These are phyloP conservation scores for Colletotrichum sp. DNA, from an alignment of 2,329 filamentous ascomycete genomes.

Conservation along the genomic window DNA sequence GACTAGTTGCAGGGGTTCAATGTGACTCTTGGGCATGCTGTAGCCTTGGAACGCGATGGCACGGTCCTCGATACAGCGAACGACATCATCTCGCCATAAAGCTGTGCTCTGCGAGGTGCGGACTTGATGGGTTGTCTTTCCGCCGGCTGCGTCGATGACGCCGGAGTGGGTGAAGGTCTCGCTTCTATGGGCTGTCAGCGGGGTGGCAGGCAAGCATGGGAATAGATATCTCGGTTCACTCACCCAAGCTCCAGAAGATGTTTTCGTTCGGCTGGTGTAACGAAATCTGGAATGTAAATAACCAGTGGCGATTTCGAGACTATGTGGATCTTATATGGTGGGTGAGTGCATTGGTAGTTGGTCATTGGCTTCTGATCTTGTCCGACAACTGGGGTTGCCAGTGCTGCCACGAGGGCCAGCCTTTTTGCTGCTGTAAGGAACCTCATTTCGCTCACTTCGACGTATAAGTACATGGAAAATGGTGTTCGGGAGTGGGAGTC, in stretches of 20 bases:
- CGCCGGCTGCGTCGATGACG: constrained; percentile 38
- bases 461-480: not conserved
- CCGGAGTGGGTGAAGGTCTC: constrained; percentile 50
- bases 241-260: constrained; percentile 50
- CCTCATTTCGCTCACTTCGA: not conserved
- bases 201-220: not conserved
- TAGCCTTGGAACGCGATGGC: constrained; percentile 52
- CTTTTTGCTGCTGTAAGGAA: not conserved
- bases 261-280: constrained; percentile 44
- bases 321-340: constrained; percentile 46
- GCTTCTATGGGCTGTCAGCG: constrained; percentile 32
- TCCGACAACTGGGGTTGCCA: not conserved
- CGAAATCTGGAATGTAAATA: constrained; percentile 53
- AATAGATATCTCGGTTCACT: not conserved
- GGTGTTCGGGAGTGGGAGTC: not conserved
- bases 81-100: constrained; percentile 44
- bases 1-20: constrained; percentile 55
- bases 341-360: constrained; percentile 28
- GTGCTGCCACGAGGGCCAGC: not conserved
- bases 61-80: constrained; percentile 52
- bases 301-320: constrained; percentile 54
- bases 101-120: constrained; percentile 53
- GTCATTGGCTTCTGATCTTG: not conserved
- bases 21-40: constrained; percentile 34
- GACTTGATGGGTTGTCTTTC: constrained; percentile 37